A percentile compares a stretch with the other conserved stretches of the same genome.
Evolutionary conservation across 768 basidiomycete species (phyloP).

Genomic region (Lactarius psammicola): DNA sequence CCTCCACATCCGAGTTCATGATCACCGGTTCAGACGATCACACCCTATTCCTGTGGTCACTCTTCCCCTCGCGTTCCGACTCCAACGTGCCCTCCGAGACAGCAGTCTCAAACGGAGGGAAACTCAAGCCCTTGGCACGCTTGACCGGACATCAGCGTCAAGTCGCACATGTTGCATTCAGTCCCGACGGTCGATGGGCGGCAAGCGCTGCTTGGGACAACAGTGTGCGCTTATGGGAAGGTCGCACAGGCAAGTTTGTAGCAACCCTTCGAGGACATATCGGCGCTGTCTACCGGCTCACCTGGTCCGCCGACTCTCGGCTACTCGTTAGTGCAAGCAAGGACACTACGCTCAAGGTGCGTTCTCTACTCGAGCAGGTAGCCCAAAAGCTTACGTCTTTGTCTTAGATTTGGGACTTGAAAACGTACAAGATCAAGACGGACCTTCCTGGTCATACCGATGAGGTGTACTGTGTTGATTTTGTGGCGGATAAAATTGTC

Average conservation of each 20-base stretch:
- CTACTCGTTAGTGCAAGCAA: constrained; percentile 94
- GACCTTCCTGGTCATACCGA: constrained; percentile 97
- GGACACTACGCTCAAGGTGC: constrained; percentile 91
- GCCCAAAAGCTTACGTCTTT: neutral
- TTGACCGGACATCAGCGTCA: constrained; percentile 95
- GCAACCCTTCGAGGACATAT: constrained; percentile 91
- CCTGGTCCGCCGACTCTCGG: constrained; percentile 93
- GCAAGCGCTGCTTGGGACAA: constrained; percentile 92
- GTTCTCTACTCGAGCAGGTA: constrained; percentile 29
- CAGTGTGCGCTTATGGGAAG: constrained; percentile 91
- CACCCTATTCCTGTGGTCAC: constrained; percentile 94
- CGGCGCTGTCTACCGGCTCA: constrained; percentile 88
- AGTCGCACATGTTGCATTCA: constrained; percentile 91
- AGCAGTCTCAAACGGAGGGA: constrained; percentile 42
- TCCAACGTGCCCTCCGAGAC: constrained; percentile 38
- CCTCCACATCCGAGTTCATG: constrained; percentile 68
- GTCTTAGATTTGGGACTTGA: constrained; percentile 91
- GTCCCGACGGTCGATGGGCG: constrained; percentile 89
- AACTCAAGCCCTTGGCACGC: constrained; percentile 69
- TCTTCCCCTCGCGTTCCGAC: constrained; percentile 53
- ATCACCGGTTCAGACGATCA: constrained; percentile 98
- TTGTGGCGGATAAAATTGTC: constrained; percentile 98
- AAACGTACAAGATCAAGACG: constrained; percentile 90
- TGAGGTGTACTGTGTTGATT: constrained; percentile 98
- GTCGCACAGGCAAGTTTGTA: constrained; percentile 79